A percentile compares a stretch with the other conserved stretches of the same genome.
Conservation (phyloP, 345 rosid species). For the Aethionema arabicum region DNA sequence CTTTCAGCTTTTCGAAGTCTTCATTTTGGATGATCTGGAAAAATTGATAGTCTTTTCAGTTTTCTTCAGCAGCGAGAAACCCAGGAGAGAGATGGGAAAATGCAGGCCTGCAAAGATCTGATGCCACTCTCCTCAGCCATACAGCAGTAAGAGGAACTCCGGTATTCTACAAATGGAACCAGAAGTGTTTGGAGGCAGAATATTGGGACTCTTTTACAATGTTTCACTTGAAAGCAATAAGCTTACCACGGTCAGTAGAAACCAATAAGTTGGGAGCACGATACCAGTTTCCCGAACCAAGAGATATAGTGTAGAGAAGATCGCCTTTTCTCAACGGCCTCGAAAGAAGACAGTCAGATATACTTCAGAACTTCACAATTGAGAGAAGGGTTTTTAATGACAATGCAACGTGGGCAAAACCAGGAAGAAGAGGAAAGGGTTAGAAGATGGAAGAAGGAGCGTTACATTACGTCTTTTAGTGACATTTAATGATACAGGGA, state of each 20-base stretch:
- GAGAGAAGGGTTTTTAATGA: no score
- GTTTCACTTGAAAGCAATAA: slow-evolving; percentile 10
- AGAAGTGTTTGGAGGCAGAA: slow-evolving; percentile 24
- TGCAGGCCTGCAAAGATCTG: slow-evolving; percentile 38
- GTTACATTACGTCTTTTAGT: no score
- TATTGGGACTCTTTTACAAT: slow-evolving; percentile 7
- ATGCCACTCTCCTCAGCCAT: slow-evolving; percentile 27
- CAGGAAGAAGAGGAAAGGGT: no score
- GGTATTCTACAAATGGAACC: slow-evolving; percentile 26
- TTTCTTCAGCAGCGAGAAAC: slow-evolving; percentile 19
- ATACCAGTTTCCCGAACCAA: no score
- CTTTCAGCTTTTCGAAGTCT: slow-evolving; percentile 94
- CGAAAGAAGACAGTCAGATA: no score
- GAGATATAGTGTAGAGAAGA: no score
- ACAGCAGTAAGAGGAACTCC: slow-evolving; percentile 34
- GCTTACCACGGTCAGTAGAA: slow-evolving; percentile 18
- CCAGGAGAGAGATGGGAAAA: slow-evolving; percentile 11
- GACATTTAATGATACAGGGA: no score
- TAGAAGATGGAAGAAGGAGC: no score
- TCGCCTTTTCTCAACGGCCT: no score
- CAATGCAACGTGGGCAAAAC: no score
- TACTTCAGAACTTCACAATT: no score
- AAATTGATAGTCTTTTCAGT: slow-evolving; percentile 16
- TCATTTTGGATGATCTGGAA: slow-evolving; percentile 82
- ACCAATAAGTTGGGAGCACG: no score